phyloP scores from a whole-genome alignment of 305 asterid species.

The Fraxinus baroniana region DNA sequence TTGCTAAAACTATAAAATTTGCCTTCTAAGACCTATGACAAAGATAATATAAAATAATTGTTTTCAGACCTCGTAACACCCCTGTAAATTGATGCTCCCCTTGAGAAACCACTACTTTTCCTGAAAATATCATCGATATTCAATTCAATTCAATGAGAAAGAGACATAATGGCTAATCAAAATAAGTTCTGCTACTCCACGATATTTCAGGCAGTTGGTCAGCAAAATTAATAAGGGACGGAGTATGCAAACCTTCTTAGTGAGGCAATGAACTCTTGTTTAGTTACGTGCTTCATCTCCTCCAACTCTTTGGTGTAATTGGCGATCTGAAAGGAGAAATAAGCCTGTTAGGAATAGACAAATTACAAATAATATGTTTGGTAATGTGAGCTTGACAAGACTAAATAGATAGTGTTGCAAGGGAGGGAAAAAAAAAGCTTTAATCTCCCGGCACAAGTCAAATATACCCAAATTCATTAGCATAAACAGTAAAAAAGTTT shows the following conservation, averaged over 20 bases:
- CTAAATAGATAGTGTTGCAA: neutral
- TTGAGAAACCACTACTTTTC: slow-evolving; percentile 93
- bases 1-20: neutral
- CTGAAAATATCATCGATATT: slow-evolving; percentile 28
- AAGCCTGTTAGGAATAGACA: neutral
- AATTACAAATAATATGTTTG: neutral
- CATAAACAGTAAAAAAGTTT: slow-evolving; percentile 1
- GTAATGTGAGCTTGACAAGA: neutral
- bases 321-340: slow-evolving; percentile 45
- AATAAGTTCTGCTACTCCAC: neutral
- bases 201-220: neutral
- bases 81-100: slow-evolving; percentile 89
- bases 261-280: slow-evolving; percentile 95
- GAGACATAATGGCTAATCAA: neutral
- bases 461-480: neutral
- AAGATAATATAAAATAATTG: neutral
- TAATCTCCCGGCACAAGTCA: neutral
- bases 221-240: neutral
- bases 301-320: slow-evolving; percentile 73
- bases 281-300: slow-evolving; percentile 81
- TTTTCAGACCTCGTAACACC: slow-evolving; percentile 74
- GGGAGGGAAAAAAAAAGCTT: neutral
- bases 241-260: slow-evolving; percentile 62
- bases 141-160: neutral
- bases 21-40: neutral